These are phyloP conservation scores for Hypoxylon intermedium DNA, from an alignment of 495 filamentous ascomycete species.

Conservation along the genomic window DNA sequence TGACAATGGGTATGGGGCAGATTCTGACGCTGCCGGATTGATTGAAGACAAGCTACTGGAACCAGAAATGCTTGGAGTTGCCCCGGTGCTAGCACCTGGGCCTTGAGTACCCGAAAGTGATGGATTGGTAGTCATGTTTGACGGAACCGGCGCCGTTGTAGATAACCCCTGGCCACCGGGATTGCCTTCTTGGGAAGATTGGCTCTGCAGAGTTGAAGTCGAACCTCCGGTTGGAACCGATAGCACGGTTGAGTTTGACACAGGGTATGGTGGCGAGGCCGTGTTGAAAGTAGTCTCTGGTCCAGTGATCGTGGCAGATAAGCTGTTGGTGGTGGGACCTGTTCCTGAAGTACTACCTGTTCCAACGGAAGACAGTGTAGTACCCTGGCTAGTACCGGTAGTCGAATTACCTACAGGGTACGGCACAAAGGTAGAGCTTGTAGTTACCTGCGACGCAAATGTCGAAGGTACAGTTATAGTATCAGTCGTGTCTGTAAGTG, in stretches of 20 bases:
- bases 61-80: neutral
- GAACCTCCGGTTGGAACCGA: constrained; percentile 18
- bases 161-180: constrained; percentile 6
- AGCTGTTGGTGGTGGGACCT: constrained; percentile 5
- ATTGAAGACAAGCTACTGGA: constrained; percentile 1
- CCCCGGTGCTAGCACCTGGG: neutral
- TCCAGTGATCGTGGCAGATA: constrained; percentile 8
- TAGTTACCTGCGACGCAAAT: constrained; percentile 17
- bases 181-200: constrained; percentile 3
- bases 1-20: constrained; percentile 27
- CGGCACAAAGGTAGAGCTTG: constrained; percentile 15
- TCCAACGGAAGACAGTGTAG: constrained; percentile 7
- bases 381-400: constrained; percentile 11
- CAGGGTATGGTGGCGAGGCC: constrained; percentile 5
- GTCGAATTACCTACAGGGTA: constrained; percentile 37
- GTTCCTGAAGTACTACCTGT: constrained; percentile 13
- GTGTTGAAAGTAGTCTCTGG: constrained; percentile 7
- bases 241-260: constrained; percentile 16
- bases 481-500: constrained; percentile 4
- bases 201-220: neutral
- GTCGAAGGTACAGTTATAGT: constrained; percentile 8
- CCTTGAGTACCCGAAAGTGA: constrained; percentile 3
- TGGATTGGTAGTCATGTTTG: constrained; percentile 2
- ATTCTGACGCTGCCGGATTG: neutral
- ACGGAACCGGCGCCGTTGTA: neutral